phyloP scores from a whole-genome alignment of 768 basidiomycete species.

The Xerocomellus intermedius region DNA sequence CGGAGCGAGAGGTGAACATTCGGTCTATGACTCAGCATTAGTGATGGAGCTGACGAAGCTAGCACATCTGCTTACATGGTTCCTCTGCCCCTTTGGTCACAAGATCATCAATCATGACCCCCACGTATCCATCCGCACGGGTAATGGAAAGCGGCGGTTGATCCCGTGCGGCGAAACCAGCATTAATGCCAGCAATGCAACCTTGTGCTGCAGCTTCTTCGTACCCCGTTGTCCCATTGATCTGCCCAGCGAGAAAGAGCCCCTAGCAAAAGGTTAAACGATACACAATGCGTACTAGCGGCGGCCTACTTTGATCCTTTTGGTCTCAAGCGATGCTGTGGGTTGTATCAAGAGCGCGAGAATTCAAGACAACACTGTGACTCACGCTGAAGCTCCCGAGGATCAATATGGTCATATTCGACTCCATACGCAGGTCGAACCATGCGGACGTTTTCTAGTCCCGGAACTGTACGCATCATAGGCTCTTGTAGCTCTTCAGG shows the following conservation, averaged over 20 bases:
- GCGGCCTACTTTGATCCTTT: slow-evolving; percentile 60
- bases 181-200: slow-evolving; percentile 84
- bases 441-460: slow-evolving; percentile 82
- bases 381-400: slow-evolving; percentile 73
- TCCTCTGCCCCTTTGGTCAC: slow-evolving; percentile 88
- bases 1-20: slow-evolving; percentile 91
- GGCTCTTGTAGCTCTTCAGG: slow-evolving; percentile 82
- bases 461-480: slow-evolving; percentile 82
- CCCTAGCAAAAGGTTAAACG: slow-evolving; percentile 42
- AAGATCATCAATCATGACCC: slow-evolving; percentile 92
- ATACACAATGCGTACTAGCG: background rate
- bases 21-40: slow-evolving; percentile 53
- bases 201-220: slow-evolving; percentile 95
- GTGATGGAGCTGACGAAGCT: background rate
- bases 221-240: slow-evolving; percentile 92
- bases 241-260: slow-evolving; percentile 86
- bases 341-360: background rate
- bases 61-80: slow-evolving; percentile 55
- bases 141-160: slow-evolving; percentile 61
- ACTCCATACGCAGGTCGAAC: slow-evolving; percentile 87
- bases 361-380: slow-evolving; percentile 6
- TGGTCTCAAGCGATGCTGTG: slow-evolving; percentile 80
- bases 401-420: slow-evolving; percentile 90
- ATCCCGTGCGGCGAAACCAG: slow-evolving; percentile 63
- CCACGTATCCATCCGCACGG: slow-evolving; percentile 84